Evolutionary conservation across 352 stramenopile genomes (phyloP).

Genomic region (Pythium folliculosum): DNA sequence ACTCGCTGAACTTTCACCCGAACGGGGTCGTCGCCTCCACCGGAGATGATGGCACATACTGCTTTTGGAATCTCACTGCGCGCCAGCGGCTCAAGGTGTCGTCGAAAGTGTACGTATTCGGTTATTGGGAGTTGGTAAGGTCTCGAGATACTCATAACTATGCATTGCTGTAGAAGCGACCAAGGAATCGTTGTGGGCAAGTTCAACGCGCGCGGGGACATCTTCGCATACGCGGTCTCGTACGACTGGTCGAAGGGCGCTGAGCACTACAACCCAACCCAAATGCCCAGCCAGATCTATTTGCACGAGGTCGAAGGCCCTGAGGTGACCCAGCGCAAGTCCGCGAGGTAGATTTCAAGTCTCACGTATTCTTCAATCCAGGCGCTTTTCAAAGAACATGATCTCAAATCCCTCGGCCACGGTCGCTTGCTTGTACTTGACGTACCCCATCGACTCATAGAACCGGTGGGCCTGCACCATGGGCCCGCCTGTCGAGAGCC

Average conservation of each 20-base stretch:
- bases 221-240: slow-evolving; percentile 95
- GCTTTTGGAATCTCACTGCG: slow-evolving; percentile 99
- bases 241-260: slow-evolving; percentile 98
- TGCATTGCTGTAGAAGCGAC: slow-evolving; percentile 45
- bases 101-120: slow-evolving; percentile 57
- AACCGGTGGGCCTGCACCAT: slow-evolving; percentile 40
- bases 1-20: slow-evolving; percentile 90
- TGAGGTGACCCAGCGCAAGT: slow-evolving; percentile 95
- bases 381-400: slow-evolving; percentile 25
- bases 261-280: slow-evolving; percentile 82
- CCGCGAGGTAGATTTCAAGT: not conserved
- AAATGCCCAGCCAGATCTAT: slow-evolving; percentile 90
- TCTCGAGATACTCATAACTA: not conserved
- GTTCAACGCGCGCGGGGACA: slow-evolving; percentile 93
- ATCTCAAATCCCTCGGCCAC: slow-evolving; percentile 10
- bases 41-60: slow-evolving; percentile 94
- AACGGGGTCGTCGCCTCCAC: slow-evolving; percentile 96
- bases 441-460: slow-evolving; percentile 30
- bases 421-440: slow-evolving; percentile 6
- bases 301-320: slow-evolving; percentile 91
- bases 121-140: not conserved
- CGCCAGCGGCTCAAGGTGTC: slow-evolving; percentile 95
- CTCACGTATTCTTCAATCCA: too few species aligned
- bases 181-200: slow-evolving; percentile 89
- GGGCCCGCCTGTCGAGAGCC: slow-evolving; percentile 36